Conservation (phyloP, 2,329 filamentous ascomycete genomes). For the Mycogone perniciosa region DNA sequence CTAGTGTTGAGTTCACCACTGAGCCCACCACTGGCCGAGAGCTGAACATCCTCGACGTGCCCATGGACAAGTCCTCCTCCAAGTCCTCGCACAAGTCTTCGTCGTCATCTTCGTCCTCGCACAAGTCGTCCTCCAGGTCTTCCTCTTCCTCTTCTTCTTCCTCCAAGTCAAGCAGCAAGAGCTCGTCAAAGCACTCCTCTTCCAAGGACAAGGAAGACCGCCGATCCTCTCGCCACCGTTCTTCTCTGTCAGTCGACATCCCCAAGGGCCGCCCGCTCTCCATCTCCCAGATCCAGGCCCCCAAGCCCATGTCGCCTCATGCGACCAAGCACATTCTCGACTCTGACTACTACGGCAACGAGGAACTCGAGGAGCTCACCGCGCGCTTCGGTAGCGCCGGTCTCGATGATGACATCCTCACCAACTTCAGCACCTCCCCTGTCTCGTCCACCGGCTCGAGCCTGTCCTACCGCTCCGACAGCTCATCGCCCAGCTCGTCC, state of each 20-base stretch:
- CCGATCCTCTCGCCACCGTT: slow-evolving; percentile 38
- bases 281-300: slow-evolving; percentile 81
- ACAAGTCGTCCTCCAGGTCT: slow-evolving; percentile 26
- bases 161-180: slow-evolving; percentile 28
- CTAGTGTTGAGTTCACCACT: slow-evolving; percentile 77
- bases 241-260: slow-evolving; percentile 57
- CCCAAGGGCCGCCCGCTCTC: slow-evolving; percentile 85
- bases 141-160: slow-evolving; percentile 31
- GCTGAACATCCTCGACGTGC: slow-evolving; percentile 95
- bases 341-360: slow-evolving; percentile 66
- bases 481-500: slow-evolving; percentile 65
- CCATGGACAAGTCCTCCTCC: slow-evolving; percentile 40
- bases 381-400: slow-evolving; percentile 61
- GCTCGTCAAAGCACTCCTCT: slow-evolving; percentile 39
- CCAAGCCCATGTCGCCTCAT: slow-evolving; percentile 82
- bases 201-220: slow-evolving; percentile 39
- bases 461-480: slow-evolving; percentile 66
- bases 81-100: slow-evolving; percentile 37
- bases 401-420: slow-evolving; percentile 51
- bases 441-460: slow-evolving; percentile 64
- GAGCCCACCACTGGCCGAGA: slow-evolving; percentile 96
- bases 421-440: slow-evolving; percentile 50
- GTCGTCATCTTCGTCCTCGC: slow-evolving; percentile 36
- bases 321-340: slow-evolving; percentile 83
- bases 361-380: slow-evolving; percentile 72